Evolutionary conservation across 1,139 yeast genomes (phyloP).

Genomic region (Meyerozyma elateridarum): DNA sequence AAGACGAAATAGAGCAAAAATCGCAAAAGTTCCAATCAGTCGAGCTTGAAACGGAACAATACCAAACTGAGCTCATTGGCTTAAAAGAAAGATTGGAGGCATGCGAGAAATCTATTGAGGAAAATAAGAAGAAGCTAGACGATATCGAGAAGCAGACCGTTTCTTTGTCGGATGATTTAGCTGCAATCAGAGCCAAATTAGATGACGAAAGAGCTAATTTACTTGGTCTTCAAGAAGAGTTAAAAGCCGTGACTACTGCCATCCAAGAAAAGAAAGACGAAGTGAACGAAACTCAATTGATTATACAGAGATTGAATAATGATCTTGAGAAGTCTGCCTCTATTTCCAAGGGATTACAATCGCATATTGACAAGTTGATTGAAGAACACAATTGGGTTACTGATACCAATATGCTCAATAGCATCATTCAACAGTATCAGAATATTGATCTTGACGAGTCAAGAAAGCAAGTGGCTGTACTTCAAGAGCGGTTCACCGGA

Average conservation of each 20-base stretch:
- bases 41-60: constrained; percentile 70
- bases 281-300: constrained; percentile 48
- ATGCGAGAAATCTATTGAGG: constrained; percentile 29
- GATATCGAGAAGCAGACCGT: constrained; percentile 24
- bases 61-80: constrained; percentile 49
- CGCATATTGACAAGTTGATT: constrained; percentile 45
- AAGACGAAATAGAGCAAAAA: constrained; percentile 38
- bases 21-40: constrained; percentile 58
- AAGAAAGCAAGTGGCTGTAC: constrained; percentile 50
- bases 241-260: constrained; percentile 55
- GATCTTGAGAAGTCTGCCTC: constrained; percentile 57
- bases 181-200: constrained; percentile 36
- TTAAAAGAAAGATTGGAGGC: constrained; percentile 39
- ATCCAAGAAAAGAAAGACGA: constrained; percentile 49
- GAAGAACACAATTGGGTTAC: constrained; percentile 68
- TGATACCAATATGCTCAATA: constrained; percentile 54
- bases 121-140: constrained; percentile 31
- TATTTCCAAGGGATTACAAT: constrained; percentile 38
- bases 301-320: constrained; percentile 56
- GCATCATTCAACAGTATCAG: constrained; percentile 54
- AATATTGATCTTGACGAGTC: constrained; percentile 61
- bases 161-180: constrained; percentile 26
- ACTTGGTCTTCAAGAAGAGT: constrained; percentile 73
- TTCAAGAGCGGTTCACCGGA: constrained; percentile 61
- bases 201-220: constrained; percentile 62